Conservation (phyloP, 73 alveolate species). For the Tetrahymena malaccensis region DNA sequence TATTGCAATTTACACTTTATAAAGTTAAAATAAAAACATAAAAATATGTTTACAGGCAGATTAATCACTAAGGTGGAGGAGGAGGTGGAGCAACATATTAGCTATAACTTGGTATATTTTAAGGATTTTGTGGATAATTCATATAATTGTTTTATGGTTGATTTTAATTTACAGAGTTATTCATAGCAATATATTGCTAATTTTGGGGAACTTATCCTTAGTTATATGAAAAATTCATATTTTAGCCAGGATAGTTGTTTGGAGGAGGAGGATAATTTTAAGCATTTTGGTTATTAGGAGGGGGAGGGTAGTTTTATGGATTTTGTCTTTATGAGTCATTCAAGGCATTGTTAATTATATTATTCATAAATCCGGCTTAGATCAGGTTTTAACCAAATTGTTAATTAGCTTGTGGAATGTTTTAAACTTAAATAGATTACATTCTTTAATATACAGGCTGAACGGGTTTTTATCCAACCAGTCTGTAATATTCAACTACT, state of each 20-base stretch:
- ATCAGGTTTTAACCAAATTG: background rate
- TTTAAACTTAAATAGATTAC: background rate
- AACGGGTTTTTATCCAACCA: conserved; percentile 15
- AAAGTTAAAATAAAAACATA: background rate
- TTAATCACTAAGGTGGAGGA: background rate
- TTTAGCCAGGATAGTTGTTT: background rate
- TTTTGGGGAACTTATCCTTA: background rate
- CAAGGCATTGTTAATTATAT: background rate
- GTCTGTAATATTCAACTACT: conserved; percentile 32
- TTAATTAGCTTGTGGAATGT: background rate
- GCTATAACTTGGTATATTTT: background rate
- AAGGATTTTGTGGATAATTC: background rate
- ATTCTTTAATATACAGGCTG: background rate
- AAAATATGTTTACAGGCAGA: too few species aligned
- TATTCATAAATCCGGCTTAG: background rate
- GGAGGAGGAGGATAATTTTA: background rate
- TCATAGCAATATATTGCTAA: background rate
- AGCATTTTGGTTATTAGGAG: background rate
- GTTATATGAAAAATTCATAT: background rate
- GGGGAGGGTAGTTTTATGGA: background rate
- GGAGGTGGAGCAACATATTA: background rate
- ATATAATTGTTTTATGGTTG: background rate
- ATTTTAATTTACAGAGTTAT: background rate
- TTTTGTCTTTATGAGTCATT: background rate
- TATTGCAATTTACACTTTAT: background rate